Evolutionary conservation across 2,329 filamentous ascomycete genomes (phyloP).

Genomic region (Microdochium nivale): DNA sequence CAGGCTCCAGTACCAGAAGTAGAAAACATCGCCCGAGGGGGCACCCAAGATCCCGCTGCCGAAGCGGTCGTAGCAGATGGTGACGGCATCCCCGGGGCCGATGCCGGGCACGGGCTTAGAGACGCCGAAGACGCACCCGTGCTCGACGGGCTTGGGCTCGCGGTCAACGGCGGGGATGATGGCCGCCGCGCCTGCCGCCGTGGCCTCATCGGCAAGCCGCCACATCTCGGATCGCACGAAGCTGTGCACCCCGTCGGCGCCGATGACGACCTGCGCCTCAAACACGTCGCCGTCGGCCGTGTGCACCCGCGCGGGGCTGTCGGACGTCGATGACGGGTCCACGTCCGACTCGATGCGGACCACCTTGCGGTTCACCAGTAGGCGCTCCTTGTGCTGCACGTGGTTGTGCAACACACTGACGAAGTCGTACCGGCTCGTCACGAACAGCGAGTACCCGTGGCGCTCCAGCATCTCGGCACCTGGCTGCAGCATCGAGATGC

Average conservation of each 20-base stretch:
- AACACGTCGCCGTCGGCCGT: conserved; percentile 3
- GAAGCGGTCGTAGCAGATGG: neutral
- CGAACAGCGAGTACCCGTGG: conserved; percentile 6
- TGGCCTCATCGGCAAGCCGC: conserved; percentile 5
- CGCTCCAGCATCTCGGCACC: neutral
- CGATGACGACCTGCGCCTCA: conserved; percentile 8
- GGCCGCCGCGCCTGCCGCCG: neutral
- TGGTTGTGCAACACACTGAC: conserved; percentile 10
- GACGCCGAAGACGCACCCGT: neutral
- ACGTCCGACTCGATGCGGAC: conserved; percentile 7
- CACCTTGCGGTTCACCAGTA: conserved; percentile 10
- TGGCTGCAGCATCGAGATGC: conserved; percentile 2
- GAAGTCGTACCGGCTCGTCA: conserved; percentile 11
- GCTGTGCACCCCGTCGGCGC: conserved; percentile 9
- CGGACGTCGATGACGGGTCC: too few relatives aligned
- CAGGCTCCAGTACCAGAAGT: neutral
- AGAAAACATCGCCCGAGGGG: neutral
- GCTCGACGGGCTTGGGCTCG: neutral
- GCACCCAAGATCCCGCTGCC: neutral
- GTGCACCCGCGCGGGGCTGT: conserved; percentile 1
- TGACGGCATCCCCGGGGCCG: neutral
- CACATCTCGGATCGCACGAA: conserved; percentile 6
- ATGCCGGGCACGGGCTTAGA: neutral
- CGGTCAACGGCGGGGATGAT: neutral
- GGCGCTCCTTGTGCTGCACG: conserved; percentile 8